Evolutionary conservation across 1,284 basidiomycete species (phyloP), one percentile per base, ranked within the genome.

Genomic region (Paramarasmius palmivorus): DNA sequence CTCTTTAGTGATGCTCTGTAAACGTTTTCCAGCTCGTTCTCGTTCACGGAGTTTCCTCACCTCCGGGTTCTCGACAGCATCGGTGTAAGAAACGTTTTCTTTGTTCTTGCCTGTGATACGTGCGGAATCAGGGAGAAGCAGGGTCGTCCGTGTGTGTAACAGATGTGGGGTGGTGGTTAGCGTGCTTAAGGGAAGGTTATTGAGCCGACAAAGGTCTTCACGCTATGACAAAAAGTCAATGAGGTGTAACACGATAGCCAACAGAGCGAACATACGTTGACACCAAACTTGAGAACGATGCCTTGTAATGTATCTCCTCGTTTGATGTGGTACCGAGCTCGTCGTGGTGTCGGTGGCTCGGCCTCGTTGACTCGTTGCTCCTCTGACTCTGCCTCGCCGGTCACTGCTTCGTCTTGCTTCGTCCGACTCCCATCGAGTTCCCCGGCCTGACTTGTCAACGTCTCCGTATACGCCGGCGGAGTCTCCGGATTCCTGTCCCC

Each of bases 161-260:
- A 90, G 71, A 61, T 90, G 86, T 2, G 89, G 88, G 0, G 83
- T 89, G 0, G 84, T 89, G 48, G 72, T 81, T 15, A 91, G 71
- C 1, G 86, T 84, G 59, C 79, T 86, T 1, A 74, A 68, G 0
- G 88, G 84, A 5, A 92, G 75, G 46, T 76, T 78, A 62, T 91
- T 92, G 19, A 88, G 66, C 17, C 71, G 77, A 64, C 86, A 88
- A 3, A 90, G 70, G 32, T 76, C 68, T 37, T 76, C 76, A 23
- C 75, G 80, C 86, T 88, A 58, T 5, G 47, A 37, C 8, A 25
- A 46, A n/a, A 29, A 35, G 52, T 26, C 53, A 40, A 50, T 2
- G 20, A 12, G 48, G 29, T 14, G 29, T 12, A 12, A 42, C 32
- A 15, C 15, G n/a, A 19, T 47, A 29, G 34, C 19, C 6, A 29